Base-by-base conservation (phyloP, 805 yeast genomes). In the Brettanomyces nanus region DNA sequence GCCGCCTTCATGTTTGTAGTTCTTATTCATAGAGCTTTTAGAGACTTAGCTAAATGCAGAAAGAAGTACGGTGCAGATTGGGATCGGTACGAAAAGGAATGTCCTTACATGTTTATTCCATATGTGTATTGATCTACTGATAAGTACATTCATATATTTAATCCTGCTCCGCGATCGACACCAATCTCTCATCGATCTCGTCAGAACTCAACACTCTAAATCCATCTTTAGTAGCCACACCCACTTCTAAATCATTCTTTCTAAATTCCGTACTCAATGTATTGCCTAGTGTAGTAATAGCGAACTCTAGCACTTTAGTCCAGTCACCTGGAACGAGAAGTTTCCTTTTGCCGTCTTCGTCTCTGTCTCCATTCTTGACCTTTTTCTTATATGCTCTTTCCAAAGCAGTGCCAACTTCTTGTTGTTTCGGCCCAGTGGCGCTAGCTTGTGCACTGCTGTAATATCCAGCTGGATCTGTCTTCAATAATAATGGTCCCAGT, bases 401-500 rank as follows among this genome's bases (percentile, higher is more conserved):
- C 53, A 92, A 71, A 48, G 81, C 78, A 33, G 95, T 86, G 43
- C 80, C 78, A 31, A 95, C 85, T 63, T 92, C 97, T 61, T 89
- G 97, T 66, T 89, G 97, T 63, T 90, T 92, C 38, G 97, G 97
- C 3, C 98, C 98, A 3, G 96, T 84, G 7, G 97, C 79, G 22
- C 87, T 80, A 3, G 97, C 97, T 63, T 82, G 82, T 46, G 84
- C 85, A 21, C 95, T 92, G 39, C 85, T 80, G 57, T 68, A 92
- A 63, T 90, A 90, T 6, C 98, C 98, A 3, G 98, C 97, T 14
- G 98, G 98, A 62, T 92, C 98, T 48, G 92, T 80, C 67, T 90
- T 92, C 68, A 75, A 87, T 43, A 92, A 71, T 52, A 79, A 77
- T 20, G 98, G 96, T 1, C 97, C 98, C 38, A 67, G 61, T 62